A percentile compares a stretch with the other conserved stretches of the same genome.
phyloP scores from a whole-genome alignment of 2,329 filamentous ascomycete species.

The Helotiales sp. region DNA sequence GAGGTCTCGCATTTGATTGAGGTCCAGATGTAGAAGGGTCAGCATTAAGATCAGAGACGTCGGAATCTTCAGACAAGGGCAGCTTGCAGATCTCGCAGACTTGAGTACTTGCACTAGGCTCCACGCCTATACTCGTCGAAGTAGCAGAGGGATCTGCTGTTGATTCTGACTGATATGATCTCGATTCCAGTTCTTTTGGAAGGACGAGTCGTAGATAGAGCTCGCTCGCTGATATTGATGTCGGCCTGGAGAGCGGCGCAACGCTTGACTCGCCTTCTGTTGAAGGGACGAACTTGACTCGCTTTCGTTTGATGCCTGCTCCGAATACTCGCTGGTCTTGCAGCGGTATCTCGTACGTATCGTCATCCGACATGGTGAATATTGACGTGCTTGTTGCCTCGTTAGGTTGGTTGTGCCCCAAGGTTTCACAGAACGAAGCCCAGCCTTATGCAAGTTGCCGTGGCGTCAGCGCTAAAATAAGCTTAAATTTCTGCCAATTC shows the following conservation, averaged over 20 bases:
- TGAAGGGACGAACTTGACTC: conserved; percentile 55
- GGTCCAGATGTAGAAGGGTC: conserved; percentile 7
- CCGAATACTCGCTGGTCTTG: conserved; percentile 61
- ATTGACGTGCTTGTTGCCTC: background rate
- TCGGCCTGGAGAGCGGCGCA: conserved; percentile 34
- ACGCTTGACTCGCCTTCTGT: conserved; percentile 27
- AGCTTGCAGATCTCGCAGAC: conserved; percentile 61
- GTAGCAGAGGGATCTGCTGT: background rate
- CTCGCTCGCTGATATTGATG: conserved; percentile 42
- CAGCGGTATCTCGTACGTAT: conserved; percentile 58
- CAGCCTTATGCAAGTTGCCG: background rate
- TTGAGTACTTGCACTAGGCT: background rate
- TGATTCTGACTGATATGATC: background rate
- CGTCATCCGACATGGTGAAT: conserved; percentile 44
- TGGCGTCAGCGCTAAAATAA: conserved; percentile 14
- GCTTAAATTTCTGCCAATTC: conserved; percentile 20
- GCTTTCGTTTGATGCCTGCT: conserved; percentile 61
- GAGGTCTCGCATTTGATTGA: conserved; percentile 34
- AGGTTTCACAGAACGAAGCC: no score
- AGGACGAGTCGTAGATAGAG: conserved; percentile 69
- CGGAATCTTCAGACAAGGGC: conserved; percentile 44
- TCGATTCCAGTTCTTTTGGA: conserved; percentile 15
- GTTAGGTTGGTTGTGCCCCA: no score
- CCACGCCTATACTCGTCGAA: background rate
- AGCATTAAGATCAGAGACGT: conserved; percentile 25